These are phyloP conservation scores for Colletotrichum sp. DNA, from an alignment of 2,329 filamentous ascomycete genomes.

Conservation along the genomic window DNA sequence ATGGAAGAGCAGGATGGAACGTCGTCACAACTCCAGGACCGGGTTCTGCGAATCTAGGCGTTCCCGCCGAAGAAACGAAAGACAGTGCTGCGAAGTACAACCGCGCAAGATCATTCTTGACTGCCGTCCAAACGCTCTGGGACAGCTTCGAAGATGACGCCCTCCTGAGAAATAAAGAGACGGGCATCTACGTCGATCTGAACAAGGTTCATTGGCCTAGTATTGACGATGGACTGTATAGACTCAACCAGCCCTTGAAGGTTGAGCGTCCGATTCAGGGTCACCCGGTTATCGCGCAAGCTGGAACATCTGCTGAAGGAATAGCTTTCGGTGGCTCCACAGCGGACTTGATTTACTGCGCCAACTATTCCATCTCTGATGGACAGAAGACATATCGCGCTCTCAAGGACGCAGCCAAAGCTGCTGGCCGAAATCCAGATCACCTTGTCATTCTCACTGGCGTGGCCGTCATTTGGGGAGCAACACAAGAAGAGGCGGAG, in stretches of 20 bases:
- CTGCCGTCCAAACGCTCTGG: neutral
- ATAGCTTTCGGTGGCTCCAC: neutral
- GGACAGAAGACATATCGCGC: conserved; percentile 2
- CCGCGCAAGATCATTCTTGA: neutral
- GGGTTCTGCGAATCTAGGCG: neutral
- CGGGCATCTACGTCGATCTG: neutral
- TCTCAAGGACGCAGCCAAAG: neutral
- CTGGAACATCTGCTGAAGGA: neutral
- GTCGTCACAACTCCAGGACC: neutral
- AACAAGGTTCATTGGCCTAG: neutral
- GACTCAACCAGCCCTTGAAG: neutral
- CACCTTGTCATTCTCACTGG: neutral
- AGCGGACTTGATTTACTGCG: conserved; percentile 15
- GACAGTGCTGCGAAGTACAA: neutral
- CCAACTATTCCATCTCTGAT: conserved; percentile 14
- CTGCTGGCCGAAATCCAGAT: neutral
- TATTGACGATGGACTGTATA: conserved; percentile 5
- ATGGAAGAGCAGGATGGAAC: neutral
- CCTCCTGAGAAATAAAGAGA: neutral
- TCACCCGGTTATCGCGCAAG: conserved; percentile 9
- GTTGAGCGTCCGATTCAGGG: conserved; percentile 11
- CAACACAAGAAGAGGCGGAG: neutral
- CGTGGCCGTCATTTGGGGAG: neutral
- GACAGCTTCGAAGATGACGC: neutral
- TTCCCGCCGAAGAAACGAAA: neutral